Evolutionary conservation across 2,329 filamentous ascomycete genomes (phyloP), one percentile per base, ranked within the genome.

Genomic region (Pestalotiopsis sp.): DNA sequence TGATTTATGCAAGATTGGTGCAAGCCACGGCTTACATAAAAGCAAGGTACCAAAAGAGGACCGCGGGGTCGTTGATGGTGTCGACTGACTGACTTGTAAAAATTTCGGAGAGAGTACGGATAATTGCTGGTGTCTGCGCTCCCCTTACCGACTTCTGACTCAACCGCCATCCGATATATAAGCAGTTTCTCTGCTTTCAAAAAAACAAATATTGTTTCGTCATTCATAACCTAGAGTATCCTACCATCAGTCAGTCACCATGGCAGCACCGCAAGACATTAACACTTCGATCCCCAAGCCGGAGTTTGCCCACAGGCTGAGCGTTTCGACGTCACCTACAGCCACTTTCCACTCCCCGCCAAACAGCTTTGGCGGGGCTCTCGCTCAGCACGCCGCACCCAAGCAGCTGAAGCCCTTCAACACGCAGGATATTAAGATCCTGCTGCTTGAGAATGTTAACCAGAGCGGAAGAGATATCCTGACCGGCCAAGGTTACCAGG

Each of bases 371-470:
- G 84, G 86, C 73, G 81, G 82, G 71, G 83, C 78, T 67, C 78
- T 83, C 62, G 79, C 75, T 69, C 82, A 81, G 73, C 80, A 79
- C 56, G 80, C 80, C 45, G 81, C 83, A 58, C 78, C 84, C 11
- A 98, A 97, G 83, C 92, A 92, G 74, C 84, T 99, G 74, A 98
- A 98, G 84, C 96, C 96, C 17, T 99, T 99, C 83, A 92, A 95
- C 78, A 96, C 94, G 25, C 91, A 95, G 78, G 95, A 98, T 78
- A 94, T 99, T 83, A 98, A 98, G 84, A 97, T 99, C 68, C 84
- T 99, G 68, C 87, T 99, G 20, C 85, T 99, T 39, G 96, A 99
- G 80, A 99, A 98, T 82, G 93, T 99, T 78, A 99, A 99, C 80
- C 85, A 93, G 82, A 93, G 94, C 27, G 96, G 96, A 14, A 89